Evolutionary conservation across 139 green algal genomes (phyloP), one percentile per base, ranked within the genome.

Genomic region (Picochlorum sp.): DNA sequence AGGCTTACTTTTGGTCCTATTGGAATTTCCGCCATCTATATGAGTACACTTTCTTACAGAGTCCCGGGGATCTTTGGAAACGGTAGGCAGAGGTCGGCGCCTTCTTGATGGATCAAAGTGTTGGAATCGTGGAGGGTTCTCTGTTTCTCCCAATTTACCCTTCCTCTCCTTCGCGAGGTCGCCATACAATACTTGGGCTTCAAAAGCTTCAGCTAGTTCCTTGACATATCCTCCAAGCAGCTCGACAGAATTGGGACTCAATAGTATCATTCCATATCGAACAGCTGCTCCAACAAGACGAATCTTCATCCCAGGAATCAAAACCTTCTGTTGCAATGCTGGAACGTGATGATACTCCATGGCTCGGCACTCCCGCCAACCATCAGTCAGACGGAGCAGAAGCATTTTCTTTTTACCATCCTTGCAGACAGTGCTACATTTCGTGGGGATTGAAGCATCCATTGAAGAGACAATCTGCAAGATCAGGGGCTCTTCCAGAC

Each of bases 211-310:
- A 6, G 65, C 73, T 37, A 81, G 55, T 5, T 37, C 18, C 35
- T 72, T 61, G 35, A 81, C 73, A 0, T 64, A 57, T 1, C 73
- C 73, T 28, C 73, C 73, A 39, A 81, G 57, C 22, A 80, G 20
- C 55, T 74, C 57, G 24, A 76, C 45, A 50, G 13, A 28, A 31
- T 62, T 72, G 12, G 62, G 51, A 4, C 67, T 52, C 31, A 81
- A 63, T 33, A 80, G 31, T 30, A 80, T 9, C 31, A 75, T 57
- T 1, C 70, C 74, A 31, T 35, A 9, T 26, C 57, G 56, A 20
- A 72, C 32, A 2, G 30, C 18, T 5, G 22, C 25, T 14, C 20
- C 12, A 7, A 26, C 16, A 37, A 67, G 24, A 7, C 18, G 20
- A 9, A 72, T 26, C 18, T 72, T 72, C 24, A 54, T 59, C 14